phyloP scores from a whole-genome alignment of 176 grass and related monocot species.

The Thinopyrum elongatum region DNA sequence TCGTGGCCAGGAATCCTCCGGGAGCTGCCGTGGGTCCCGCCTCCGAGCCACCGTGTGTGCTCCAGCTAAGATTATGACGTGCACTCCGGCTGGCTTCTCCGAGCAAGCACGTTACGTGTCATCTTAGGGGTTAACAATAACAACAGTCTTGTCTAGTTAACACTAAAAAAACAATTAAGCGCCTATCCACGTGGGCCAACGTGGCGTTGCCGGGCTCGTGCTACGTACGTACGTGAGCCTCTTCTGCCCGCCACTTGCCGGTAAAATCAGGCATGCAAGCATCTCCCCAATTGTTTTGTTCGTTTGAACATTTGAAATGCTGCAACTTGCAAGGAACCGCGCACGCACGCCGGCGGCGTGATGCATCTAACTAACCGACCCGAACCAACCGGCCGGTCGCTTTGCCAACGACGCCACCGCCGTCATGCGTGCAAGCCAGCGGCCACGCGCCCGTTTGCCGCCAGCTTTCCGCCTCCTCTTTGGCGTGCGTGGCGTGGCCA shows the following conservation, averaged over 20 bases:
- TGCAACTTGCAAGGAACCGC: background rate
- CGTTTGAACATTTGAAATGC: background rate
- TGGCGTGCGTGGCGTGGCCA: no score
- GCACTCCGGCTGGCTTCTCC: no score
- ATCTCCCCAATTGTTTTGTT: no score
- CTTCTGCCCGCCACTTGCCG: background rate
- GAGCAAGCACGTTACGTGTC: background rate
- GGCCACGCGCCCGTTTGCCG: background rate
- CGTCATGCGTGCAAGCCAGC: background rate
- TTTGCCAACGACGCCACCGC: no score
- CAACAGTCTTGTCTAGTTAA: background rate
- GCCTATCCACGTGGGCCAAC: slow-evolving; percentile 29
- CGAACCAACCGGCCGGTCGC: background rate
- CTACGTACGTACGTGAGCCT: background rate
- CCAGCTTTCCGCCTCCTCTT: background rate
- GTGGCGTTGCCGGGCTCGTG: slow-evolving; percentile 1
- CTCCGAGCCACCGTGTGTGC: no score
- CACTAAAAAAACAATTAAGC: no score
- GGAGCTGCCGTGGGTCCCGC: background rate
- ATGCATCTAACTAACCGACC: background rate
- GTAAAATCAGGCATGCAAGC: background rate
- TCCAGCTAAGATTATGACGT: no score
- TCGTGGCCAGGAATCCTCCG: background rate
- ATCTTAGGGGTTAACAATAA: background rate
- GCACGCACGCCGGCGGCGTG: background rate